Conservation (phyloP, 768 basidiomycete species). For the Suillus placidus region DNA sequence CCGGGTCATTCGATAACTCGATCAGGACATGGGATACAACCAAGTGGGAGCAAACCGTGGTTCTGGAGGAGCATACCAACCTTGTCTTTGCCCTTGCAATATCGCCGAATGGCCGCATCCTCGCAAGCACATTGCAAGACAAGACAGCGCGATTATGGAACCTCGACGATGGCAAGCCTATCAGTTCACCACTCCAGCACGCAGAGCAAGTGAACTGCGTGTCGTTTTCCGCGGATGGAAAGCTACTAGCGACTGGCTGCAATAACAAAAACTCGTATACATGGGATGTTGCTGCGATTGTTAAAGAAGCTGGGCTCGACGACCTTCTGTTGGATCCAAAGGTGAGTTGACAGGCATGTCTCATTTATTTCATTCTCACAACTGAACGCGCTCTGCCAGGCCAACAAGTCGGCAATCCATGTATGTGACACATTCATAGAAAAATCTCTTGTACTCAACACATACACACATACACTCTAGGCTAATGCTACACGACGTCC, state of each 20-base stretch:
- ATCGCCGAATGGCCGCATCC: neutral
- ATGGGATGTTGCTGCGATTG: neutral
- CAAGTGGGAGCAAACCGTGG: neutral
- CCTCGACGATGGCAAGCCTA: too few species aligned
- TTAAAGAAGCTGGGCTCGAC: fast-evolving
- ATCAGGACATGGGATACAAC: neutral
- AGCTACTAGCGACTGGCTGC: too few species aligned
- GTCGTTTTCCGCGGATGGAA: too few species aligned
- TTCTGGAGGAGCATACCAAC: neutral
- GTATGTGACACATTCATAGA: neutral
- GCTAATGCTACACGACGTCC: too few species aligned
- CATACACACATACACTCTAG: too few species aligned
- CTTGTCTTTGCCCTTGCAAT: neutral
- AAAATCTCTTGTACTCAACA: neutral
- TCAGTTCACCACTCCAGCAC: too few species aligned
- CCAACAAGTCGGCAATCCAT: neutral
- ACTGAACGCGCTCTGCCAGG: neutral
- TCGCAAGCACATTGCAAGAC: too few species aligned
- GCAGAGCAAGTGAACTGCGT: too few species aligned
- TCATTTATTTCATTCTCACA: neutral
- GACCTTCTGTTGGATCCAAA: neutral
- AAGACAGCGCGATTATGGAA: too few species aligned
- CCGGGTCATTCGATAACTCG: neutral
- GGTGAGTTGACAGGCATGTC: neutral
- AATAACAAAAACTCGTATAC: neutral